Conservation (phyloP, 2,329 filamentous ascomycete genomes). For the Talaromyces sp. region DNA sequence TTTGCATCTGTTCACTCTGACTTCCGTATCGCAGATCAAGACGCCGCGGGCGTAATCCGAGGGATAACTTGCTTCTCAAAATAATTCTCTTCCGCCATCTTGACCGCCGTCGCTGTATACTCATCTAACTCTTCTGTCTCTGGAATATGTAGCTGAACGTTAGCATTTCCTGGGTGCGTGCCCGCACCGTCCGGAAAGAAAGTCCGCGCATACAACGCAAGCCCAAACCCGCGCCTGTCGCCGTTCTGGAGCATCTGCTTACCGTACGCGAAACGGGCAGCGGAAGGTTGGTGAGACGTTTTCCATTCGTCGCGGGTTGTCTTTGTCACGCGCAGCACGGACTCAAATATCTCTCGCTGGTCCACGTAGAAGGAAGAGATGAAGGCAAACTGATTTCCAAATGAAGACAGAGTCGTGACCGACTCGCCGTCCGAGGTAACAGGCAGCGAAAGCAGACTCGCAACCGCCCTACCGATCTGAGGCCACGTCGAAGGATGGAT, state of each 20-base stretch:
- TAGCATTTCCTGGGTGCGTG: conserved; percentile 40
- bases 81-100: conserved; percentile 14
- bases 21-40: no score
- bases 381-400: conserved; percentile 50
- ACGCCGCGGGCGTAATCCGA: background rate
- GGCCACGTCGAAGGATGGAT: conserved; percentile 59
- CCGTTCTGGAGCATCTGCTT: conserved; percentile 39
- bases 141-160: background rate
- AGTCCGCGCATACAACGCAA: conserved; percentile 53
- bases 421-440: conserved; percentile 22
- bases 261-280: conserved; percentile 51
- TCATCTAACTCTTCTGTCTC: conserved; percentile 15
- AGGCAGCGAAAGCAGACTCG: conserved; percentile 49
- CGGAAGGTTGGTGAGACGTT: conserved; percentile 47
- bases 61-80: conserved; percentile 8
- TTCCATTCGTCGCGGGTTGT: conserved; percentile 60
- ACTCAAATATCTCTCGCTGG: conserved; percentile 63
- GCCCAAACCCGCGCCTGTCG: conserved; percentile 44
- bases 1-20: no score
- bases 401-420: conserved; percentile 40
- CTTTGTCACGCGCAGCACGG: conserved; percentile 55
- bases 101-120: background rate
- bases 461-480: conserved; percentile 54
- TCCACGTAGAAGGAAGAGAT: conserved; percentile 56
- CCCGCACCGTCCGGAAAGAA: conserved; percentile 49